These are phyloP conservation scores for Penicillium janthinellum DNA, from an alignment of 2,329 filamentous ascomycete species.

Conservation along the genomic window DNA sequence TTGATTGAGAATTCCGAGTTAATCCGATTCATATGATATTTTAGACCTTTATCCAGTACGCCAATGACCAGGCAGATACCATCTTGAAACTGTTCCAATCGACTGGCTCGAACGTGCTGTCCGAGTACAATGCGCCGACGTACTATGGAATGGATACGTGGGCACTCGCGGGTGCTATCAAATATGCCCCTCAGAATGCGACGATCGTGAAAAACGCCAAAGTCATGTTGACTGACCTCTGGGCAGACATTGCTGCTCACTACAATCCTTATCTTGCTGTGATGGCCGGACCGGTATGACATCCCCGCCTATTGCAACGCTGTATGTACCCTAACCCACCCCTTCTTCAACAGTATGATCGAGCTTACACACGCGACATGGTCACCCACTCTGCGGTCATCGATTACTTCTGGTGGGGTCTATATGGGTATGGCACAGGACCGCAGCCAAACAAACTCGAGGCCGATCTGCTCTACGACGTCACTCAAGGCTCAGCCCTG, in stretches of 20 bases:
- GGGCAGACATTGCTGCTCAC: slow-evolving; percentile 55
- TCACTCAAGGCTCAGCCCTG: slow-evolving; percentile 45
- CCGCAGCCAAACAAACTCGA: slow-evolving; percentile 44
- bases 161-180: slow-evolving; percentile 61
- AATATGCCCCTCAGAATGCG: slow-evolving; percentile 59
- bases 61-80: slow-evolving; percentile 36
- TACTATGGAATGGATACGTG: slow-evolving; percentile 65
- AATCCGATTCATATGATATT: not conserved
- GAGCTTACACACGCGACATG: slow-evolving; percentile 52
- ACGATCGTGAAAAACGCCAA: slow-evolving; percentile 56
- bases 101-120: slow-evolving; percentile 47
- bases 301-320: slow-evolving; percentile 63
- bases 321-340: slow-evolving; percentile 51
- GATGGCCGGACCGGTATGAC: slow-evolving; percentile 65
- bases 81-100: slow-evolving; percentile 27
- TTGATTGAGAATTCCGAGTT: too few relatives aligned
- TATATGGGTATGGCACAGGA: slow-evolving; percentile 45
- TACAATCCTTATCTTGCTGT: slow-evolving; percentile 64
- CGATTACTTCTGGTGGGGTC: slow-evolving; percentile 48
- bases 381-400: slow-evolving; percentile 45
- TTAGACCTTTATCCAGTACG: slow-evolving; percentile 40
- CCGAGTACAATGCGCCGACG: slow-evolving; percentile 65
- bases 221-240: slow-evolving; percentile 57
- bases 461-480: slow-evolving; percentile 46
- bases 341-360: slow-evolving; percentile 59